Evolutionary conservation across 2,329 filamentous ascomycete species (phyloP).

Genomic region (Penicillium sp.): DNA sequence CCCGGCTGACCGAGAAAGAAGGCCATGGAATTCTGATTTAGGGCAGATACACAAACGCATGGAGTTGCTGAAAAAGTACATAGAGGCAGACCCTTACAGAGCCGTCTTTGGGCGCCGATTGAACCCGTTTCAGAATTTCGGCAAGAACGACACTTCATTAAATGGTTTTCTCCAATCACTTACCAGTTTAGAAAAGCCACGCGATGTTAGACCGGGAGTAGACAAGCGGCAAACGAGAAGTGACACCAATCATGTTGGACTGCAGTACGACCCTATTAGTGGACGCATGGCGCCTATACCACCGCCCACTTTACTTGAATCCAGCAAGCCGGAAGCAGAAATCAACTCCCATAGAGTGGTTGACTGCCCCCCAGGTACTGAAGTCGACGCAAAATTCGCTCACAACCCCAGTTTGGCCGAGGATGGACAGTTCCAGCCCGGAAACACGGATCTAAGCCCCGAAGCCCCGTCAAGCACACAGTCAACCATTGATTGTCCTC

Average conservation of each 20-base stretch:
- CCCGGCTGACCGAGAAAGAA: slow-evolving; percentile 8
- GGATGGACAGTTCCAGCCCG: slow-evolving; percentile 13
- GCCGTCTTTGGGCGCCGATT: slow-evolving; percentile 42
- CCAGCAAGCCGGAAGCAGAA: not conserved
- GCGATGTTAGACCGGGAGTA: slow-evolving; percentile 10
- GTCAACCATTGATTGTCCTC: slow-evolving; percentile 6
- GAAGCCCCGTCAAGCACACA: not conserved
- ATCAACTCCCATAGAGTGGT: not conserved
- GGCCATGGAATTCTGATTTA: slow-evolving; percentile 25
- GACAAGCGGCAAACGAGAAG: slow-evolving; percentile 1
- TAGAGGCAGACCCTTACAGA: slow-evolving; percentile 43
- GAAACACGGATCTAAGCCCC: not conserved
- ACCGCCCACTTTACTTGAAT: not conserved
- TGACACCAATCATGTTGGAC: slow-evolving; percentile 11
- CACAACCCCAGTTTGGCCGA: slow-evolving; percentile 6
- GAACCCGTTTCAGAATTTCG: slow-evolving; percentile 22
- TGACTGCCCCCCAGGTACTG: slow-evolving; percentile 6
- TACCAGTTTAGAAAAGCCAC: slow-evolving; percentile 10
- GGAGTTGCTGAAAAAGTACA: slow-evolving; percentile 35
- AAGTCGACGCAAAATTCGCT: slow-evolving; percentile 15
- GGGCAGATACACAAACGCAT: slow-evolving; percentile 33
- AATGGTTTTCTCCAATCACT: slow-evolving; percentile 35
- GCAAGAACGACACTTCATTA: slow-evolving; percentile 27
- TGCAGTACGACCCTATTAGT: slow-evolving; percentile 45
- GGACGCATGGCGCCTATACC: slow-evolving; percentile 40